Evolutionary conservation across 192 early-diverging fungal species (phyloP), one percentile per base, ranked within the genome.

Genomic region (Coemansia reversa): DNA sequence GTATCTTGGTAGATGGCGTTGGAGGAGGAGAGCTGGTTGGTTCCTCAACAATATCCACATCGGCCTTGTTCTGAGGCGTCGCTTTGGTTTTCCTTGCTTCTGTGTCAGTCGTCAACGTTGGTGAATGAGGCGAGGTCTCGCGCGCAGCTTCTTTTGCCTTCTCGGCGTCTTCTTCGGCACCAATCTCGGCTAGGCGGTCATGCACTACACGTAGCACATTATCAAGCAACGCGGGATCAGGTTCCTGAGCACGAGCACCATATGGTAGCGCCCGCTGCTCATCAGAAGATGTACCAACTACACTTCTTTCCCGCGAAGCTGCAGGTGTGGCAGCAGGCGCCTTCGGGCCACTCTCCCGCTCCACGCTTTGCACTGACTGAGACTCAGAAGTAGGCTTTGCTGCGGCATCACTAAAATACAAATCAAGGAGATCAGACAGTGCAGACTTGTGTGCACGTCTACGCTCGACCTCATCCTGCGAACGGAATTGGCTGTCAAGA

Each of bases 201-300:
- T 73, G 76, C 25, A 79, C 76, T 0, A 79, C 67, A 27, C 67
- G 60, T 35, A 79, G 57, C 7, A 79, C 76, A 48, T 45, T 79
- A 35, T 79, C 76, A 4, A 73, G 59, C 12, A 67, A 62, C 23
- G 22, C 29, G 3, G 71, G 67, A n/a, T 79, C 66, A 1, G 63
- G 2, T 29, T 50, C 35, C 52, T 58, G 19, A 7, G 28, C 57
- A 22, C 29, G 65, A 20, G 5, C 39, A 47, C 22, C 39, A 11
- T 39, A n/a, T 58, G 25, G 35, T 12, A 29, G 12, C 14, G 33
- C 22, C 23, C 19, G 39, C 39, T 53, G 39, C 39, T 45, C 39
- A 45, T 45, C 39, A 4, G 39, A 16, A 9, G 39, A 16, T 45
- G 12, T 1, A 16, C 16, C 39, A 16, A 14, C 56, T 59, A 14